Percentiles rank a stretch among this genome's conserved stretches.
phyloP scores from a whole-genome alignment of 2,329 filamentous ascomycete genomes.

The Apiospora pterosperma region DNA sequence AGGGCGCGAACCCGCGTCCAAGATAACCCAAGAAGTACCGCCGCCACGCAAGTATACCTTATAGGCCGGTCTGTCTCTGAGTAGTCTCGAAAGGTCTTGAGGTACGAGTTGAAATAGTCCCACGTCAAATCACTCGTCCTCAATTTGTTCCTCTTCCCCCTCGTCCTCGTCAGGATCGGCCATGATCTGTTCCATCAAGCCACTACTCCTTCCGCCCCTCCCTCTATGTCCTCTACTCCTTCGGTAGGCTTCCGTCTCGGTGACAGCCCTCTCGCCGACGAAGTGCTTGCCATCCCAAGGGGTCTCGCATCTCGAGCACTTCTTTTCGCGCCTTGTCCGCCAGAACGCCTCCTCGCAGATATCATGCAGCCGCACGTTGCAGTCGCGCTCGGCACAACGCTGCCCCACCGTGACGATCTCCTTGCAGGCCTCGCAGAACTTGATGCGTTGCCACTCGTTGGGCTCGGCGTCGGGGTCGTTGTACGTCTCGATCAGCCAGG shows the following conservation, averaged over 20 bases:
- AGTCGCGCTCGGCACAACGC: constrained; percentile 68
- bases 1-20: neutral
- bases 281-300: constrained; percentile 48
- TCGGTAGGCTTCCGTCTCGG: constrained; percentile 48
- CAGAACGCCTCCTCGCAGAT: constrained; percentile 74
- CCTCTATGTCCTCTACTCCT: constrained; percentile 36
- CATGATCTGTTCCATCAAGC: constrained; percentile 31
- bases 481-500: constrained; percentile 85
- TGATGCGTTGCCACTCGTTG: constrained; percentile 70
- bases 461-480: constrained; percentile 67
- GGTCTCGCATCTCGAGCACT: constrained; percentile 60
- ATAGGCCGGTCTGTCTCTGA: neutral
- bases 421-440: constrained; percentile 82
- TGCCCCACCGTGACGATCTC: constrained; percentile 85
- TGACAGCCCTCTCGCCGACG: constrained; percentile 56
- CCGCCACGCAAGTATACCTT: neutral
- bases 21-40: neutral
- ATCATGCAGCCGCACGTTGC: constrained; percentile 70
- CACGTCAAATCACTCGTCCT: neutral
- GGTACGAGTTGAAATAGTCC: neutral
- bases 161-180: constrained; percentile 23
- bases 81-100: neutral
- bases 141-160: neutral
- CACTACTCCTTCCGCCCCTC: constrained; percentile 28
- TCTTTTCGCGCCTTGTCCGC: constrained; percentile 56